Base-by-base conservation (phyloP, 1,284 basidiomycete genomes). In the Cryptococcus jaspeensis region DNA sequence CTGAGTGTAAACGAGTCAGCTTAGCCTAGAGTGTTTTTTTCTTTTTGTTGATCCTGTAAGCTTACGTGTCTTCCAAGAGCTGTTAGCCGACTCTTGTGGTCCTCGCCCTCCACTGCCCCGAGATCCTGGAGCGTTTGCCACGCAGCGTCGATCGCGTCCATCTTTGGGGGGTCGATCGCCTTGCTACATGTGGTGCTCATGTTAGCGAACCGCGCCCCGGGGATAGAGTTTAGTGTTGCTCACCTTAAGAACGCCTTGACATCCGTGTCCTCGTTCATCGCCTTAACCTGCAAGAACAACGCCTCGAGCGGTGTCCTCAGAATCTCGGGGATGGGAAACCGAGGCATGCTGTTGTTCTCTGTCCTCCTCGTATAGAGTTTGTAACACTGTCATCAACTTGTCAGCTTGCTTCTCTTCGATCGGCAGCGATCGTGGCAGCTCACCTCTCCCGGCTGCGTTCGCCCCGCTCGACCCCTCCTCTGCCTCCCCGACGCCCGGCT, bases 391-490 rank as follows among this genome's bases (percentile, higher is more conserved):
- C 32, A 11, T 6, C 7, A 5, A 2, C 1, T 12, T 12, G 35
- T 50, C 40, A 57, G 55, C 32, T 7, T 53, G 32, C 37, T 12
- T 42, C 9, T 22, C n/a, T 36, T 32, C 22, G 50, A 12, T n/a
- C 32, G 13, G 36, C 12, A 38, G 18, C 20, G 16, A 45, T 11
- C 36, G 23, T 41, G n/a, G 13, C 35, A 15, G 51, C 64, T 60
- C 48, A 70, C 69, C 57, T 72, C 77, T 2, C 91, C 91, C 0
- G 89, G 86, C 67, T 86, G 85, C 1, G 89, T 93, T 62, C 94
- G 85, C 28, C 93, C 94, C 0, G 94, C 93, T 72, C 93, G 85
- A 63, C 93, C 94, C 52, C 92, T 81, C 51, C 93, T 82, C 72
- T 97, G 93, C 61, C 84, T 82, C 5, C 87, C 89, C 3, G 89